Base-by-base conservation (phyloP, 2,329 filamentous ascomycete species). In the Epichloe festucae region DNA sequence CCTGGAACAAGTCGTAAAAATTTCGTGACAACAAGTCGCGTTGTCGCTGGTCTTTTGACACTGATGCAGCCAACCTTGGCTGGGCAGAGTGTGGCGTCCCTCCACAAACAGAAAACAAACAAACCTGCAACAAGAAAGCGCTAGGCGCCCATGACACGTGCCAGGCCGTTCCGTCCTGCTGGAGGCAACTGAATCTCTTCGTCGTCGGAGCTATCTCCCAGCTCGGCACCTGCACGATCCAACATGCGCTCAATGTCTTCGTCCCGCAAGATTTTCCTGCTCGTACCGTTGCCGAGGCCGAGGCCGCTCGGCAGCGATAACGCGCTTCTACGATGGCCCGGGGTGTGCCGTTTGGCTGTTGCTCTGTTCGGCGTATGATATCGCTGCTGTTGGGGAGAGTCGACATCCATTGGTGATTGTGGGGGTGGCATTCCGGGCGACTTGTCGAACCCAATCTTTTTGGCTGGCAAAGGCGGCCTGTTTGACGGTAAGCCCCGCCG, bases 191-290 rank as follows among this genome's bases (percentile, higher is more conserved):
- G 65, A 51, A 81, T 81, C 59, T 81, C 77, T 35, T 73, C 74
- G 34, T 81, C 78, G 15, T 78, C 79, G 44, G 79, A 78, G 17
- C 76, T 78, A 51, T 75, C 74, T n/a, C 67, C 67, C 35, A 65
- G 69, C 23, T 73, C 73, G 2, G 71, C 74, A 2, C 70, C 73
- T 2, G 70, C 75, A 38, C 70, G 70, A 52, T 81, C 77, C 41
- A 81, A 65, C 74, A 81, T 79, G 39, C 72, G 69, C 53, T 81
- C 77, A 52, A 81, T 78, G 40, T 81, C 77, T 42, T 76, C 76
- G 39, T 79, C 77, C 2, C 68, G 68, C 40, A 81, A 57, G 4
- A 65, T 62, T n/a, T 61, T 65, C 46, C 65, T 59, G 17, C 57
- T 57, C 31, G 55, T 68, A 62, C 58, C 73, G 62, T 52, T 71